phyloP scores from a whole-genome alignment of 768 basidiomycete species.

The Termitomyces sp. region DNA sequence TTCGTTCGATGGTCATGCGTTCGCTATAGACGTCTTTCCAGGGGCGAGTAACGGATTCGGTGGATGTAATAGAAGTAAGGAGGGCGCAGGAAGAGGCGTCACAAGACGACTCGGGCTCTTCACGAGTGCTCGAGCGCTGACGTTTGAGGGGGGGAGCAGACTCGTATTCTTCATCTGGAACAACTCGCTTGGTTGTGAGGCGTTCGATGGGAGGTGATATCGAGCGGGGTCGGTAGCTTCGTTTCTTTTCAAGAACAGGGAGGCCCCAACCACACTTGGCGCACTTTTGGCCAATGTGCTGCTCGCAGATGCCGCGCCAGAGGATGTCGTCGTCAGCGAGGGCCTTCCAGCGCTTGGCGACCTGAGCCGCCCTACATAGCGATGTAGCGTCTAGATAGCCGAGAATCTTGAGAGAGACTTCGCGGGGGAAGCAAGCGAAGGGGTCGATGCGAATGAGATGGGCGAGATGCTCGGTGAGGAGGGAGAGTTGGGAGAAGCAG shows the following conservation, averaged over 20 bases:
- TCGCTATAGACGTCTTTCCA: constrained; percentile 99
- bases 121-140: constrained; percentile 28
- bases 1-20: constrained; percentile 91
- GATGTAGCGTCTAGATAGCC: constrained; percentile 89
- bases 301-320: constrained; percentile 95
- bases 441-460: constrained; percentile 96
- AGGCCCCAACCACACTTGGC: constrained; percentile 97
- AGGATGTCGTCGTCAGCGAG: constrained; percentile 94
- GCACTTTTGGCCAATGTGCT: constrained; percentile 97
- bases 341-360: constrained; percentile 74
- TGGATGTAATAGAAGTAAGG: constrained; percentile 23
- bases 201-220: constrained; percentile 12
- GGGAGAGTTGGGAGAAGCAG: constrained; percentile 96
- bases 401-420: constrained; percentile 83
- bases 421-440: constrained; percentile 83
- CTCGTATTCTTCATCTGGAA: constrained; percentile 26
- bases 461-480: constrained; percentile 86
- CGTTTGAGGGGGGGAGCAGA: constrained; percentile 44
- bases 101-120: constrained; percentile 8
- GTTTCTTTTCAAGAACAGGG: constrained; percentile 79
- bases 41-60: constrained; percentile 61
- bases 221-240: constrained; percentile 35
- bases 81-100: constrained; percentile 18
- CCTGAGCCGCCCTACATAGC: constrained; percentile 90
- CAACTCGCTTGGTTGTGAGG: constrained; percentile 31